Conservation (phyloP, 2,329 filamentous ascomycete species). For the Clonostachys byssicola region DNA sequence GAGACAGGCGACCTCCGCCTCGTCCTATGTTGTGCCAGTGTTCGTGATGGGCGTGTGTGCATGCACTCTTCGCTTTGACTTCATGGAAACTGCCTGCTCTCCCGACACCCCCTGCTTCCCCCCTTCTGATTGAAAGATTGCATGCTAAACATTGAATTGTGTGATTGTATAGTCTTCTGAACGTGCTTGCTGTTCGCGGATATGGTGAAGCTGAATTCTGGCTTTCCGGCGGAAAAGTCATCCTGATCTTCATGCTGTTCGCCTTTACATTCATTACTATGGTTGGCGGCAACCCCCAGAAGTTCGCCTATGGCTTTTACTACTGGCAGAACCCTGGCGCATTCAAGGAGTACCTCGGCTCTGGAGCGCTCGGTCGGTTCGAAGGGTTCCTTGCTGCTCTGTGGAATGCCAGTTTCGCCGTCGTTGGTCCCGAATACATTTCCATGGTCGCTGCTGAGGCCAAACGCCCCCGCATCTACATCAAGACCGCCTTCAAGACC, state of each 20-base stretch:
- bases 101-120: no score
- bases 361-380: conserved; percentile 60
- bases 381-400: conserved; percentile 67
- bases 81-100: no score
- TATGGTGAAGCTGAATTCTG: conserved; percentile 37
- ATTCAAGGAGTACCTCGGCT: conserved; percentile 45
- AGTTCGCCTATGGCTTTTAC: conserved; percentile 53
- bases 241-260: conserved; percentile 53
- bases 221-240: conserved; percentile 41
- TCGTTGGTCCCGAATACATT: conserved; percentile 66
- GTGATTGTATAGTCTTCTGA: conserved; percentile 23
- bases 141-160: no score
- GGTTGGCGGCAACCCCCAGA: conserved; percentile 51
- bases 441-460: conserved; percentile 67
- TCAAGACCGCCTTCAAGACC: conserved; percentile 68
- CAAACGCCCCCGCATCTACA: conserved; percentile 55
- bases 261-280: conserved; percentile 54
- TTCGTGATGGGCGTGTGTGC: no score
- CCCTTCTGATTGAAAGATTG: no score
- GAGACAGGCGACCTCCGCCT: no score
- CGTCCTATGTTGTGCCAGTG: no score
- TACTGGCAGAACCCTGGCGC: conserved; percentile 61
- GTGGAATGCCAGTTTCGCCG: conserved; percentile 61
- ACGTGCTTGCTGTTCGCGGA: conserved; percentile 27
- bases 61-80: no score